These are phyloP conservation scores for Penicillium sp. DNA, from an alignment of 2,329 filamentous ascomycete species.

Conservation along the genomic window DNA sequence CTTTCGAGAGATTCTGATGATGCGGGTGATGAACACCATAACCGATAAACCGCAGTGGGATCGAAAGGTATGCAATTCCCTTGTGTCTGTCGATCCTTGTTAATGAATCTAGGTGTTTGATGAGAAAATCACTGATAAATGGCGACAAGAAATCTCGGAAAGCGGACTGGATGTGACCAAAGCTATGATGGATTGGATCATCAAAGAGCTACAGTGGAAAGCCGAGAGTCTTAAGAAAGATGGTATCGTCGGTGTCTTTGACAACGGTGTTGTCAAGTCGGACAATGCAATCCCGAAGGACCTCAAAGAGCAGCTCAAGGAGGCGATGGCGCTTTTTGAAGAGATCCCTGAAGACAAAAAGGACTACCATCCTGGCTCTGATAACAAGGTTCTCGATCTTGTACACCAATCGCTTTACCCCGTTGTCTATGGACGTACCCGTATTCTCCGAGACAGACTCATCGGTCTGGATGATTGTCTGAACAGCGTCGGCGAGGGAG, in stretches of 20 bases:
- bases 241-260: slow-evolving; percentile 45
- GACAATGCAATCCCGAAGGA: slow-evolving; percentile 48
- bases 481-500: slow-evolving; percentile 13
- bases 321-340: slow-evolving; percentile 53
- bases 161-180: slow-evolving; percentile 29
- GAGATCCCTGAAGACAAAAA: slow-evolving; percentile 52
- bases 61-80: slow-evolving; percentile 30
- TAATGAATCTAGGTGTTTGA: slow-evolving; percentile 31
- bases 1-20: slow-evolving; percentile 40
- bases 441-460: slow-evolving; percentile 19
- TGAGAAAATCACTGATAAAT: slow-evolving; percentile 33
- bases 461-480: slow-evolving; percentile 28
- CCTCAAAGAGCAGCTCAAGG: slow-evolving; percentile 45
- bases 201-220: slow-evolving; percentile 53
- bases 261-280: slow-evolving; percentile 53
- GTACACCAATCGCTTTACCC: slow-evolving; percentile 60
- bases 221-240: slow-evolving; percentile 40
- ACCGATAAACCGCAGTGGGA: slow-evolving; percentile 46
- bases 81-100: not conserved
- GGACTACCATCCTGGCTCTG: slow-evolving; percentile 64
- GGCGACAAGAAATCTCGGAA: slow-evolving; percentile 30
- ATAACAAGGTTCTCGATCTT: slow-evolving; percentile 60
- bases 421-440: slow-evolving; percentile 31
- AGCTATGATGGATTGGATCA: slow-evolving; percentile 39
- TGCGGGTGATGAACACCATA: slow-evolving; percentile 42